Evolutionary conservation across 2,329 filamentous ascomycete species (phyloP), one percentile per base, ranked within the genome.

Genomic region (Pseudonectria buxi): DNA sequence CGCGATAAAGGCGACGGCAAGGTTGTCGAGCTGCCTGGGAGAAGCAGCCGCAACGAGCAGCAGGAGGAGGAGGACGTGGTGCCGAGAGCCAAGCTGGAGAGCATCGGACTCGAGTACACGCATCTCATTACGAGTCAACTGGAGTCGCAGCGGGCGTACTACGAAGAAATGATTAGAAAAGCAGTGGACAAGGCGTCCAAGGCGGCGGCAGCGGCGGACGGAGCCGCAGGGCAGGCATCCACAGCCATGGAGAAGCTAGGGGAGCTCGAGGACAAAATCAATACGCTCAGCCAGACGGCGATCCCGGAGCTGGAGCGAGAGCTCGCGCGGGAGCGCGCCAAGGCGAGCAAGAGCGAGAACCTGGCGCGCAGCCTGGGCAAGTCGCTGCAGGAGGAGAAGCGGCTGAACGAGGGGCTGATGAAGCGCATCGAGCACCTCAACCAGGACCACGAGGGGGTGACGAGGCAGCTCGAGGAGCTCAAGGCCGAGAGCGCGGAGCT

Each of bases 1-100:
- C 84, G 94, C 46, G 87, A 88, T 55, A 95, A 95, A 65, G 82
- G 86, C 9, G 88, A 95, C 57, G 86, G 86, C 15, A 95, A 95
- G 59, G 73, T 95, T 3, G 84, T 95, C 13, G 90, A 96, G 59
- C 71, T 95, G n/a, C 86, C 88, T 0, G 73, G 74, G 3, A 66
- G 71, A 40, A 67, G 54, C 13, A 53, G 49, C 30, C 51, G 53
- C 28, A 50, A 56, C 13, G 49, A 51, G 5, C 49, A 54, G 16
- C 35, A 51, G 4, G 55, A 71, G 50, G 71, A 75, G 43, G 73
- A 76, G 26, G 85, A 88, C 41, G 76, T 80, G 10, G 83, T 89
- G 6, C 83, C 85, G 2, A 68, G 83, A 14, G 73, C 74, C 29
- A 82, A 82, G 55, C 59, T 81, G 9, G 77, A 82, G 44, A 86